Evolutionary conservation across 495 filamentous ascomycete species (phyloP), one percentile per base, ranked within the genome.

Genomic region (Tuber melanosporum): DNA sequence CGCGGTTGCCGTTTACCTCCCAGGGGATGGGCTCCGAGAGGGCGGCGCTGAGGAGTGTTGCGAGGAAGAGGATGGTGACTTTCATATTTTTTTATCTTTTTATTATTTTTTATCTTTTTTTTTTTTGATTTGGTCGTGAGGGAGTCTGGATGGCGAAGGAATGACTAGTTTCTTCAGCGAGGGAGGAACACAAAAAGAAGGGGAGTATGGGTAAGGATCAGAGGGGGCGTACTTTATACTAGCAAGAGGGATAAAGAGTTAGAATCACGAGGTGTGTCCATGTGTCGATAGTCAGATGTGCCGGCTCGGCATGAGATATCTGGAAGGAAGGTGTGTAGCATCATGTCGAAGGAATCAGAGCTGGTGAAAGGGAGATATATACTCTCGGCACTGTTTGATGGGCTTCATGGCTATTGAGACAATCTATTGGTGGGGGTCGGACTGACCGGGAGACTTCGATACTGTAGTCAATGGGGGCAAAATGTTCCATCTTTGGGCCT

Each of bases 121-220:
- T 49, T 49, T 19, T 49, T 46, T 12, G 10, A 15, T 66, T 32
- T 32, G 9, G 12, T 32, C 26, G 57, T 26, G 52, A 62, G 52
- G 52, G n/a, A 26, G 52, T 32, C 32, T 62, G n/a, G 32, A 26
- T 32, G 57, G 26, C 32, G 57, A 66, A 66, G 26, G 57, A 66
- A 66, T 66, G 57, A 36, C 57, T 36, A 66, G 57, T 66, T 66
- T 66, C 57, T 66, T 66, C 57, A 12, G n/a, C 57, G 26, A 66
- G 57, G 26, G 26, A 36, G 57, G 32, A 36, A 66, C 14, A 0
- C 12, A 3, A 66, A 66, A 66, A 36, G 12, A 36, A 14, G 26
- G 57, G 6, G 57, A 66, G 26, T 66, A 66, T 19, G 14, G 57
- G 57, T 36, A 66, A 19, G 26, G 57, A 66, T 36, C 32, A 14